Evolutionary conservation across 768 basidiomycete species (phyloP).

Genomic region (Trametes sanguinea): DNA sequence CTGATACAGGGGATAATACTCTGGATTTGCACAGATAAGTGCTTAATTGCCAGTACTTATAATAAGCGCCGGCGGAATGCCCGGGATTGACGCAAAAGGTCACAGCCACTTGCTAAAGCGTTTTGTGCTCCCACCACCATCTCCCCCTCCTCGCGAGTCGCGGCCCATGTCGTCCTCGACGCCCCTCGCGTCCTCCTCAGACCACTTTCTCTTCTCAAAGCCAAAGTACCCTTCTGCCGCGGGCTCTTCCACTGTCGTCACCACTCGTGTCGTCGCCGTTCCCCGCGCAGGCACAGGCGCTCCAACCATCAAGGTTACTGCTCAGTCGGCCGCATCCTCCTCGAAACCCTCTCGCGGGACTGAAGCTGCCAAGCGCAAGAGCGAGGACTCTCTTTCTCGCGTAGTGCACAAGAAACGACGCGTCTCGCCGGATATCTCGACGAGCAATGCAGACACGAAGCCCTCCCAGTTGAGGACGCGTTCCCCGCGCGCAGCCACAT

Average conservation of each 20-base stretch:
- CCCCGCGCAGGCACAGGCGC: conserved; percentile 24
- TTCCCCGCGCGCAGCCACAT: conserved; percentile 24
- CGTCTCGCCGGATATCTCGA: conserved; percentile 21
- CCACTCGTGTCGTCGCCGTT: conserved; percentile 34
- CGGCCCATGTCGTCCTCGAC: conserved; percentile 20
- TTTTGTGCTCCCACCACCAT: conserved; percentile 12
- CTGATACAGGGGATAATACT: background rate
- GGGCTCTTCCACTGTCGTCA: conserved; percentile 29
- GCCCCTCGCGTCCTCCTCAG: conserved; percentile 23
- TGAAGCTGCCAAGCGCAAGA: conserved; percentile 25
- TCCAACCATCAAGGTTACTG: conserved; percentile 23
- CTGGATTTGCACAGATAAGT: no score
- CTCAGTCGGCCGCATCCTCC: conserved; percentile 26
- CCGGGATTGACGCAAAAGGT: no score
- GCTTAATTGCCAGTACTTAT: no score
- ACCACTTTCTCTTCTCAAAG: conserved; percentile 37
- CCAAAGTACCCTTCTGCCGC: conserved; percentile 23
- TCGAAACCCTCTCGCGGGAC: conserved; percentile 23
- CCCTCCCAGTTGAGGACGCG: conserved; percentile 17
- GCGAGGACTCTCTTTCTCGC: conserved; percentile 1
- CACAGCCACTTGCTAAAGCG: background rate
- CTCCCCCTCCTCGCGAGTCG: background rate
- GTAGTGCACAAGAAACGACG: conserved; percentile 29
- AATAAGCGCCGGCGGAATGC: no score
- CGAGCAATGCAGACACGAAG: background rate